These are phyloP conservation scores for Macrolepiota fuliginosa DNA, from an alignment of 768 basidiomycete genomes.

Conservation along the genomic window DNA sequence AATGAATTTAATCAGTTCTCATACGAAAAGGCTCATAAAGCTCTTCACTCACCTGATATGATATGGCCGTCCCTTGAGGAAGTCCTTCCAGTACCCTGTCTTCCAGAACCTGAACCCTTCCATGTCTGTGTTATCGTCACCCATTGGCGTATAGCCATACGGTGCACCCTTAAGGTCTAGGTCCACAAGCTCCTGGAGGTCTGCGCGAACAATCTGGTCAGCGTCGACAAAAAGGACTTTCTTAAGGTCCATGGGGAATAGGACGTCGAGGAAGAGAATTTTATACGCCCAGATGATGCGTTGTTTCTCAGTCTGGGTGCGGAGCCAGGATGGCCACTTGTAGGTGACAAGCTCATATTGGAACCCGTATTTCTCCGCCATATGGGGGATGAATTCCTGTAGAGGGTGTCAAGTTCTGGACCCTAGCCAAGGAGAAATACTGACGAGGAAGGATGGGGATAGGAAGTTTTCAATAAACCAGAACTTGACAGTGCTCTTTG, in stretches of 20 bases:
- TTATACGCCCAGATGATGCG: conserved; percentile 99
- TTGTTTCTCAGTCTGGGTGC: conserved; percentile 97
- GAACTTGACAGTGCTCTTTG: conserved; percentile 94
- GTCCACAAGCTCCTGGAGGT: conserved; percentile 92
- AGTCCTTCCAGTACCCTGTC: conserved; percentile 92
- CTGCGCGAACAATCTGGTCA: conserved; percentile 95
- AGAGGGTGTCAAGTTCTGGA: not conserved
- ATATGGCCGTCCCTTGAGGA: conserved; percentile 80
- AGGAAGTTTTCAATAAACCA: conserved; percentile 99
- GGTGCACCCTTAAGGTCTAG: conserved; percentile 90
- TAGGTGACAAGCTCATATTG: conserved; percentile 98
- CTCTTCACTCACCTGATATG: conserved; percentile 77
- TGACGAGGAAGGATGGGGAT: conserved; percentile 91
- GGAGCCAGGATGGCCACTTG: conserved; percentile 98
- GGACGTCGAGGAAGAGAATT: conserved; percentile 97
- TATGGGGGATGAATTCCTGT: conserved; percentile 92
- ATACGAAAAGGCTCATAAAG: not conserved
- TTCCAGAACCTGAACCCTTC: conserved; percentile 99
- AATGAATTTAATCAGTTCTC: not conserved
- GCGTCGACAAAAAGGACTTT: conserved; percentile 99
- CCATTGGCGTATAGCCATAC: conserved; percentile 98
- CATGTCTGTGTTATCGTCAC: conserved; percentile 91
- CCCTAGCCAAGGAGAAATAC: conserved; percentile 20
- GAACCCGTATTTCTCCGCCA: conserved; percentile 90
- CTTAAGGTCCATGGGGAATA: conserved; percentile 98